These are phyloP conservation scores for Russula sp. DNA, from an alignment of 768 basidiomycete species.

Conservation along the genomic window DNA sequence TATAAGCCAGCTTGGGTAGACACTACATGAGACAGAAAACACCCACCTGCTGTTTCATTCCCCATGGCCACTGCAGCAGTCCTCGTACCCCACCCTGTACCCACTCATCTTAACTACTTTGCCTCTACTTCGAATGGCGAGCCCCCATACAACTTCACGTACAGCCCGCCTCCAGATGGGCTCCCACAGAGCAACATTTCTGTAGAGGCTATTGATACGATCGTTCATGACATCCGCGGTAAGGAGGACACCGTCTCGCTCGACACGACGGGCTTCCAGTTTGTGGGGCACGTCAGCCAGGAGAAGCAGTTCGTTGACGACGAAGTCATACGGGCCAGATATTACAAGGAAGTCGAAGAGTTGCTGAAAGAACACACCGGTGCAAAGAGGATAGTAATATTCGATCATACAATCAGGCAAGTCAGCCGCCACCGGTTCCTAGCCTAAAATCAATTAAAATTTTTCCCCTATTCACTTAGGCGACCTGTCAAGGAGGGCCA, in stretches of 20 bases:
- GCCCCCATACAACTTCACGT: slow-evolving; percentile 34
- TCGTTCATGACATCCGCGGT: slow-evolving; percentile 32
- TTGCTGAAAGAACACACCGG: slow-evolving; percentile 37
- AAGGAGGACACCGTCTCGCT: slow-evolving; percentile 30
- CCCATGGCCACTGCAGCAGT: slow-evolving; percentile 23
- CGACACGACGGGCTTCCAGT: slow-evolving; percentile 44
- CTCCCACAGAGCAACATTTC: slow-evolving; percentile 31
- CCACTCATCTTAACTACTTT: slow-evolving; percentile 37
- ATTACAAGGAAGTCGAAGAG: slow-evolving; percentile 40
- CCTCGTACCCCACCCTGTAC: slow-evolving; percentile 33
- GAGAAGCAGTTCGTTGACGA: slow-evolving; percentile 39
- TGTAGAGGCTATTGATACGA: slow-evolving; percentile 26
- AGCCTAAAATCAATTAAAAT: background rate
- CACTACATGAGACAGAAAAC: background rate
- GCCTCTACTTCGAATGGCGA: slow-evolving; percentile 27
- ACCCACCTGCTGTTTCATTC: background rate
- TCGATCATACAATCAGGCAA: slow-evolving; percentile 42
- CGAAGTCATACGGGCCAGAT: slow-evolving; percentile 33
- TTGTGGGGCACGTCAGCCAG: slow-evolving; percentile 30
- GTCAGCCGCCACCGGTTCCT: slow-evolving; percentile 2
- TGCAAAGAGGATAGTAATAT: slow-evolving; percentile 38
- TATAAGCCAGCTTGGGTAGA: background rate
- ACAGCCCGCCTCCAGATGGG: slow-evolving; percentile 28
- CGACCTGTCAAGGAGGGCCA: background rate
- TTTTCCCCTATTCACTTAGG: background rate